These are phyloP conservation scores for Verticillium tricorpus DNA, from an alignment of 2,329 filamentous ascomycete species.

Conservation along the genomic window DNA sequence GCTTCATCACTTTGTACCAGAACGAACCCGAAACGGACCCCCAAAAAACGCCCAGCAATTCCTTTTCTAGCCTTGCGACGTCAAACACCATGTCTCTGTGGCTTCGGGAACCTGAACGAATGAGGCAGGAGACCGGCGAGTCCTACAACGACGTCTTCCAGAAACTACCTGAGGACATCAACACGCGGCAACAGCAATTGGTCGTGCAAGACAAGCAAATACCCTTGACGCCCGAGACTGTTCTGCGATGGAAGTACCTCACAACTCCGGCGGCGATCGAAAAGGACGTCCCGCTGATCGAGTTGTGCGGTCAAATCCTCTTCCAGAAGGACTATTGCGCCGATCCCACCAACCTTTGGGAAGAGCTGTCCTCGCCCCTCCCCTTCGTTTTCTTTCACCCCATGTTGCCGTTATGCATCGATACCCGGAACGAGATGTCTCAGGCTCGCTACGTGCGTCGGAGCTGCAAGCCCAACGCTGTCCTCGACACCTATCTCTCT, in stretches of 20 bases:
- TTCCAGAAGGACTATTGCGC: constrained; percentile 69
- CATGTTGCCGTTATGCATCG: constrained; percentile 84
- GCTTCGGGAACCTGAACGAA: constrained; percentile 68
- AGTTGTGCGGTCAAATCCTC: constrained; percentile 75
- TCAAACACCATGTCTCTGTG: constrained; percentile 72
- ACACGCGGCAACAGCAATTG: constrained; percentile 37
- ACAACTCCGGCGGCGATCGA: constrained; percentile 45
- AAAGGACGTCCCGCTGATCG: constrained; percentile 54
- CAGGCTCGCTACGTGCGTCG: constrained; percentile 82
- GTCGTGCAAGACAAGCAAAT: constrained; percentile 50
- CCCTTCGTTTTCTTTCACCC: constrained; percentile 88
- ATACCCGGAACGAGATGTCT: constrained; percentile 83
- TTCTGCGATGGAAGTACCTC: constrained; percentile 68
- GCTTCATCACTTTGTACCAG: constrained; percentile 68
- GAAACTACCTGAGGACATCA: constrained; percentile 36
- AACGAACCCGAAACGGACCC: constrained; percentile 55
- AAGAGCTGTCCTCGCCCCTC: constrained; percentile 57
- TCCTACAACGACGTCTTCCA: constrained; percentile 66
- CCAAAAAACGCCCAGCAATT: constrained; percentile 57
- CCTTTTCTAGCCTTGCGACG: constrained; percentile 70
- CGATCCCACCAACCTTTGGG: constrained; percentile 62
- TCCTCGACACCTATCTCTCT: constrained; percentile 79
- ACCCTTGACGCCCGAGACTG: constrained; percentile 39
- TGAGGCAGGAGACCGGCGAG: constrained; percentile 64
- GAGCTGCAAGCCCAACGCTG: constrained; percentile 88